These are phyloP conservation scores for Solanum paucissectum DNA, from an alignment of 257 asterid genomes.

Conservation along the genomic window DNA sequence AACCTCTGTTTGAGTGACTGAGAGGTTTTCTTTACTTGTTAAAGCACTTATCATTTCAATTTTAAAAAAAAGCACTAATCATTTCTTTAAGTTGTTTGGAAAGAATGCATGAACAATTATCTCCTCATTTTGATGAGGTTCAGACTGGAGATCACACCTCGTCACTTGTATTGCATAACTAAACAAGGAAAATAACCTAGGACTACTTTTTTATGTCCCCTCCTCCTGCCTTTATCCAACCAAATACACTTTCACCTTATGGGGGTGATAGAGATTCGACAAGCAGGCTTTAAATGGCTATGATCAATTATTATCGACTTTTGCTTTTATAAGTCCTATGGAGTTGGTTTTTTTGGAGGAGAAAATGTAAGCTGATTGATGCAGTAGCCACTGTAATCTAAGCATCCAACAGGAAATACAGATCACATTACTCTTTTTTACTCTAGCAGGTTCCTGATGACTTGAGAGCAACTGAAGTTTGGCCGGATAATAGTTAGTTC, in stretches of 20 bases:
- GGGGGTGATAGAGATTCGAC: not conserved
- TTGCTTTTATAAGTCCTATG: not conserved
- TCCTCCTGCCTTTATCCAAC: not conserved
- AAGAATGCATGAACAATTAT: not conserved
- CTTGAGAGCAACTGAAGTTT: not conserved
- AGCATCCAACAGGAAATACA: not conserved
- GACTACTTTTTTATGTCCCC: not conserved
- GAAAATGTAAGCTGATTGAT: not conserved
- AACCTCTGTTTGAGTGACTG: not conserved
- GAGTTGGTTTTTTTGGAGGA: not conserved
- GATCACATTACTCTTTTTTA: not conserved
- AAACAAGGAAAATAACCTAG: not conserved
- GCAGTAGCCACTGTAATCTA: not conserved
- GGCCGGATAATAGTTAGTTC: not conserved
- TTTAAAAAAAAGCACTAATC: not conserved
- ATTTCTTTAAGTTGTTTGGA: not conserved
- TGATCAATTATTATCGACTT: too few species aligned
- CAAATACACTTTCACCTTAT: not conserved
- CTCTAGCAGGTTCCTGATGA: not conserved
- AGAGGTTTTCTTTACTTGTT: not conserved
- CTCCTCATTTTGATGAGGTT: not conserved
- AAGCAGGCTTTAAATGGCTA: not conserved
- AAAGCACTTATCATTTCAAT: not conserved
- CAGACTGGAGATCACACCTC: not conserved
- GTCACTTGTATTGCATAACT: not conserved